Percentiles rank a stretch among this genome's conserved stretches.
These are phyloP conservation scores for Mycena rosella DNA, from an alignment of 768 basidiomycete species.

Conservation along the genomic window DNA sequence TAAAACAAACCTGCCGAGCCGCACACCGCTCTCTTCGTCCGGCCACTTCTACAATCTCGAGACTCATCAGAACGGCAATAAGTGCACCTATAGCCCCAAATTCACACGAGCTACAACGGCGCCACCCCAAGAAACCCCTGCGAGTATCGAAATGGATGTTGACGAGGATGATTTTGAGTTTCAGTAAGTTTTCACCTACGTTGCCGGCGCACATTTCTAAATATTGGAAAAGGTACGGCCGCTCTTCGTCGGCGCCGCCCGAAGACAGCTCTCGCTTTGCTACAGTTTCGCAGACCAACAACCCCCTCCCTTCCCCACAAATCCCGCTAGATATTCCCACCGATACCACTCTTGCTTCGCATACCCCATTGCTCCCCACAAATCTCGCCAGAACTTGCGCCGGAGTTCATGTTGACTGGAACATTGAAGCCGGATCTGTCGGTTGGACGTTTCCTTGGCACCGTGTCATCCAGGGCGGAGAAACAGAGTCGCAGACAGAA, in stretches of 20 bases:
- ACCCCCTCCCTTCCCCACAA: too few species aligned
- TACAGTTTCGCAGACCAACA: too few species aligned
- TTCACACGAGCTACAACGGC: neutral
- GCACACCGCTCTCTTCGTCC: neutral
- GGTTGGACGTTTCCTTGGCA: slow-evolving; percentile 8
- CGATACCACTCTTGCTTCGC: neutral
- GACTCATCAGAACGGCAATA: slow-evolving; percentile 1
- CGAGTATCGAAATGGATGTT: too few species aligned
- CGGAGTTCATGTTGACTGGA: neutral
- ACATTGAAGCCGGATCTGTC: neutral
- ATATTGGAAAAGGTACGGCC: neutral
- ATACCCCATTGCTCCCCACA: neutral
- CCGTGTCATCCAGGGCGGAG: neutral
- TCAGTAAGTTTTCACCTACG: too few species aligned
- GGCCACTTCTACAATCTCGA: too few species aligned
- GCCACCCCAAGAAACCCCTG: neutral
- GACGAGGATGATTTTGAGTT: too few species aligned
- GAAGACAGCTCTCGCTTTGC: too few species aligned
- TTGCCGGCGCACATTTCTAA: too few species aligned
- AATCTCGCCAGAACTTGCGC: neutral
- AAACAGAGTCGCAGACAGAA: neutral
- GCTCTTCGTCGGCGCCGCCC: neutral
- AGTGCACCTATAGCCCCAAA: neutral
- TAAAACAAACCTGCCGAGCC: neutral
- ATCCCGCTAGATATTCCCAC: too few species aligned